Conservation (phyloP, 2,329 filamentous ascomycete genomes). For the Venturia carpophila region DNA sequence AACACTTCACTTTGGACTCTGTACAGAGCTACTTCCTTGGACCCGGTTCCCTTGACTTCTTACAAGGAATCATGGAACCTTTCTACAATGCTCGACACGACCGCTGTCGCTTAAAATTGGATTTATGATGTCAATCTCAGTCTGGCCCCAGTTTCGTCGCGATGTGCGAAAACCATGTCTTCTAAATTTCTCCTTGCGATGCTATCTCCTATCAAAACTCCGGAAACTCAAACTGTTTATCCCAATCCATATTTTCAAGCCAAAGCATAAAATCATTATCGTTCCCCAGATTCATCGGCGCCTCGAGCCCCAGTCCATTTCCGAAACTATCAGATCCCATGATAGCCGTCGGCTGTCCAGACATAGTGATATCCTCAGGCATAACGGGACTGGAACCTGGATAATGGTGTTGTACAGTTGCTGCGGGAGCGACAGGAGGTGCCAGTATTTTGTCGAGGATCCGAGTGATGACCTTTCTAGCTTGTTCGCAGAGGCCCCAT, state of each 20-base stretch:
- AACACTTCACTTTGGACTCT: too few relatives aligned
- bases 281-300: conserved; percentile 31
- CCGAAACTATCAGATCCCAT: conserved; percentile 19
- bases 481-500: conserved; percentile 35
- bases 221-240: conserved; percentile 25
- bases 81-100: too few relatives aligned
- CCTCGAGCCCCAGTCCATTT: conserved; percentile 25
- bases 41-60: too few relatives aligned
- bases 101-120: too few relatives aligned
- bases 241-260: conserved; percentile 39
- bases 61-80: too few relatives aligned
- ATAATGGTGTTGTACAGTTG: background rate
- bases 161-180: too few relatives aligned
- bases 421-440: conserved; percentile 20
- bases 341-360: conserved; percentile 12
- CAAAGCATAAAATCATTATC: conserved; percentile 39
- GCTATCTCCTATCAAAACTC: background rate
- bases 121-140: too few relatives aligned
- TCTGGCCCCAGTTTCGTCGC: too few relatives aligned
- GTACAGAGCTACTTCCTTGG: too few relatives aligned
- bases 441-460: conserved; percentile 38
- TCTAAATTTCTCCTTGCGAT: too few relatives aligned
- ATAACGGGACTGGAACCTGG: background rate
- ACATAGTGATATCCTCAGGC: background rate
- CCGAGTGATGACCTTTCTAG: conserved; percentile 33